A percentile compares a stretch with the other conserved stretches of the same genome.
These are phyloP conservation scores for Claviceps quebecensis DNA, from an alignment of 2,329 filamentous ascomycete genomes.

Conservation along the genomic window DNA sequence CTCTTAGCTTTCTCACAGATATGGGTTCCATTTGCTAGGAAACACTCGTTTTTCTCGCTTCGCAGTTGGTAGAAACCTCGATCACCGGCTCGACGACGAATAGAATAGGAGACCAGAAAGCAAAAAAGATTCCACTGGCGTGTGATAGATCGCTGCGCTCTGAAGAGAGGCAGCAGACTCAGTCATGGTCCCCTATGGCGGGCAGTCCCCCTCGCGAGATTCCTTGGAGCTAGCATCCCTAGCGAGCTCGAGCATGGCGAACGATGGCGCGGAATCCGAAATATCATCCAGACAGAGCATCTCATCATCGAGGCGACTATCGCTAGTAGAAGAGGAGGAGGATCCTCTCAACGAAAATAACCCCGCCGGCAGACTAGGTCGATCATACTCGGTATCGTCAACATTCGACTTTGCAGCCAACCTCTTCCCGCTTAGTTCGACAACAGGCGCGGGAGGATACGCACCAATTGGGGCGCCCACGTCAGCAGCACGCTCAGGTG, in stretches of 20 bases:
- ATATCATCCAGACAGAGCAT: slow-evolving; percentile 71
- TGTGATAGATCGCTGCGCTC: not conserved
- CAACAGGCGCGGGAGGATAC: slow-evolving; percentile 57
- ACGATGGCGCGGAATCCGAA: slow-evolving; percentile 44
- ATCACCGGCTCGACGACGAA: not conserved
- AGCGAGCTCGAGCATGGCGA: slow-evolving; percentile 56
- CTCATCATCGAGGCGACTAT: slow-evolving; percentile 83
- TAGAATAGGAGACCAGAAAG: not conserved
- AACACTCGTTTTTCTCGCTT: not conserved
- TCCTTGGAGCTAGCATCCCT: slow-evolving; percentile 93
- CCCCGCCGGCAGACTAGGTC: slow-evolving; percentile 31
- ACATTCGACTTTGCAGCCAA: slow-evolving; percentile 93
- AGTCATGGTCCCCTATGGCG: slow-evolving; percentile 25
- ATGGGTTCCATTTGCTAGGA: slow-evolving; percentile 15
- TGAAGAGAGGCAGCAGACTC: slow-evolving; percentile 9
- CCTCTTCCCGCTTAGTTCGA: slow-evolving; percentile 82
- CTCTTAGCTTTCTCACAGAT: slow-evolving; percentile 6
- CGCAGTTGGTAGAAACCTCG: not conserved
- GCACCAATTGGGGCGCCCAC: slow-evolving; percentile 71
- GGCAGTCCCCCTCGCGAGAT: slow-evolving; percentile 52
- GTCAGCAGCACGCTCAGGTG: slow-evolving; percentile 30
- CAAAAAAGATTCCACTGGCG: not conserved
- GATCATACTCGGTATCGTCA: slow-evolving; percentile 81
- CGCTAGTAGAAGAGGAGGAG: slow-evolving; percentile 67
- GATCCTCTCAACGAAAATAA: slow-evolving; percentile 55